Conservation (phyloP, 805 yeast species). For the Wickerhamomyces canadensis region DNA sequence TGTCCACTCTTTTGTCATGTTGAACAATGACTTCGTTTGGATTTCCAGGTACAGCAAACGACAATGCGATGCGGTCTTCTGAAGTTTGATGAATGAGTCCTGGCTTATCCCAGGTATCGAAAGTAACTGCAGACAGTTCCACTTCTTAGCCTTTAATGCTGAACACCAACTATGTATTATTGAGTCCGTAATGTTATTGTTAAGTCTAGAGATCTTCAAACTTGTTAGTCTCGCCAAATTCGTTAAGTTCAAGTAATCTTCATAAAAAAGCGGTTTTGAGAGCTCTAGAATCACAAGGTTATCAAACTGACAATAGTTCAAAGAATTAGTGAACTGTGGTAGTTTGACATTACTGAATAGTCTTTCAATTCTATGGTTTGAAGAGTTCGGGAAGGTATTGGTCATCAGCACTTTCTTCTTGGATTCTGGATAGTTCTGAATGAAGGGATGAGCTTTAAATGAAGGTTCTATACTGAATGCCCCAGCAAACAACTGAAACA, state of each 20-base stretch:
- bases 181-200: conserved; percentile 13
- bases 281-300: conserved; percentile 17
- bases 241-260: conserved; percentile 16
- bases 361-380: conserved; percentile 30
- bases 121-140: conserved; percentile 19
- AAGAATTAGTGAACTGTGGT: conserved; percentile 8
- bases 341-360: conserved; percentile 23
- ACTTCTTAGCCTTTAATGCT: conserved; percentile 17
- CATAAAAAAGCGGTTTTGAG: conserved; percentile 8
- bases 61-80: conserved; percentile 8
- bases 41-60: conserved; percentile 18
- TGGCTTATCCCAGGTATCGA: conserved; percentile 15
- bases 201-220: conserved; percentile 10
- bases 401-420: conserved; percentile 11
- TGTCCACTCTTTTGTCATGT: conserved; percentile 14
- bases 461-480: conserved; percentile 15
- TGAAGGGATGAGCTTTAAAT: conserved; percentile 14
- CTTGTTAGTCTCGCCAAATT: conserved; percentile 15
- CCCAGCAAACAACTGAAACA: conserved; percentile 26
- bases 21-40: conserved; percentile 5
- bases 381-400: conserved; percentile 15
- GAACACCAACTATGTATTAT: conserved; percentile 19
- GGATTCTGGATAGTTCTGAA: conserved; percentile 9
- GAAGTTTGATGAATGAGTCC: conserved; percentile 15
- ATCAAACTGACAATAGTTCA: conserved; percentile 11